A percentile compares a stretch with the other conserved stretches of the same genome.
Conservation (phyloP, 441 rosid species). For the Melastoma candidum region DNA sequence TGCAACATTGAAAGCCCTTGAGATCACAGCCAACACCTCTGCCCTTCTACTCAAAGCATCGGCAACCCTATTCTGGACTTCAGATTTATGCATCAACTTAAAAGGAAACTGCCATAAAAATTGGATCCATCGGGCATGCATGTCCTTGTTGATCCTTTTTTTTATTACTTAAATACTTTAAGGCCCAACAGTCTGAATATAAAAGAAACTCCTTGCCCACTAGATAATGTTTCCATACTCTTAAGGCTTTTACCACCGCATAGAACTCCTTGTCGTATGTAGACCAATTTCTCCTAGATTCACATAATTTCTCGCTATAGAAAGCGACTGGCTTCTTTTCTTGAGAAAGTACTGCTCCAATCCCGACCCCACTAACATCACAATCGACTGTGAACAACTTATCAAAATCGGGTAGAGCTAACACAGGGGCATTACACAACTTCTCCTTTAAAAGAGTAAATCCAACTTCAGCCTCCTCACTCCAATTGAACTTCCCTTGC, state of each 20-base stretch:
- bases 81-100: not conserved
- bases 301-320: not conserved
- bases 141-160: not conserved
- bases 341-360: conserved; percentile 3
- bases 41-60: not conserved
- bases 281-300: not conserved
- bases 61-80: not conserved
- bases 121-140: not conserved
- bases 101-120: not conserved
- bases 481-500: conserved; percentile 7
- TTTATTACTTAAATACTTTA: not conserved
- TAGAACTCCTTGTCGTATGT: not conserved
- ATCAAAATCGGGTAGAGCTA: not conserved
- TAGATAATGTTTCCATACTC: not conserved
- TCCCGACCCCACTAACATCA: conserved; percentile 1
- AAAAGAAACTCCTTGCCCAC: not conserved
- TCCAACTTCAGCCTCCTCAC: not conserved
- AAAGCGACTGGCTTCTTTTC: not conserved
- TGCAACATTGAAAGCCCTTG: no score
- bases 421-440: not conserved
- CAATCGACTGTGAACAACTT: not conserved
- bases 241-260: not conserved
- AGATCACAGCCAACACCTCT: no score
- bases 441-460: not conserved
- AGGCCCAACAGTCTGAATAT: not conserved